Conservation (phyloP, 306 rosid genomes). For the Quercus parvula region DNA sequence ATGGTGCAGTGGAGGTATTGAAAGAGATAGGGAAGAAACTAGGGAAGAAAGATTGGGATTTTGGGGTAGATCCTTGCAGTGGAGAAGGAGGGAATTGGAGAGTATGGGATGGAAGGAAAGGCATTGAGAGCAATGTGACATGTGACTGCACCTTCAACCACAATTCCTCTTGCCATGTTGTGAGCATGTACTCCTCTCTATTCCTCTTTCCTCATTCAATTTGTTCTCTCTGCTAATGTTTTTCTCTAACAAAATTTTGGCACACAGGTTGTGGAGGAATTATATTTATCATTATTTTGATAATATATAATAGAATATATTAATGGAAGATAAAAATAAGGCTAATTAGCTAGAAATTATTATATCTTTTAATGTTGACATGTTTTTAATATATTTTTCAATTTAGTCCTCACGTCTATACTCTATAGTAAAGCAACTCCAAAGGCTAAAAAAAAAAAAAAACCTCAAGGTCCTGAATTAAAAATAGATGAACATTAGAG, state of each 20-base stretch:
- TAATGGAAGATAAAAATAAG: too few relatives aligned
- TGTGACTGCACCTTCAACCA: constrained; percentile 69
- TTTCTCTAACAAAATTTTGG: not conserved
- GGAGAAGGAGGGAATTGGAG: constrained; percentile 78
- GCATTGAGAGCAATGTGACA: constrained; percentile 47
- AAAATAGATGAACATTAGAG: too few relatives aligned
- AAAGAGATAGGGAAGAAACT: constrained; percentile 64
- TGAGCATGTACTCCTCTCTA: constrained; percentile 51
- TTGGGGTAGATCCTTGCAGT: constrained; percentile 70
- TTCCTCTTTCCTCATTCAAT: not conserved
- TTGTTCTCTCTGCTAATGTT: not conserved
- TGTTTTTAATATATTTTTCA: too few relatives aligned
- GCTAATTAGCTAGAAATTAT: too few relatives aligned
- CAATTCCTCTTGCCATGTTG: constrained; percentile 73
- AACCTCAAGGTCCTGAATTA: too few relatives aligned
- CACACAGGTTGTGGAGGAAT: too few relatives aligned
- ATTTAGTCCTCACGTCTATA: too few relatives aligned
- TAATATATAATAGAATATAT: too few relatives aligned
- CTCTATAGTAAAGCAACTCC: too few relatives aligned
- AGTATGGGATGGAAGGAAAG: constrained; percentile 31
- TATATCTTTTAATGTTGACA: too few relatives aligned
- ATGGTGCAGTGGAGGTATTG: constrained; percentile 62
- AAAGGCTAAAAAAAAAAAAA: too few relatives aligned
- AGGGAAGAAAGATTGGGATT: constrained; percentile 90
- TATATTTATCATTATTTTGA: too few relatives aligned